phyloP scores from a whole-genome alignment of 2,329 filamentous ascomycete genomes.

The Berkeleyomyces basicola region DNA sequence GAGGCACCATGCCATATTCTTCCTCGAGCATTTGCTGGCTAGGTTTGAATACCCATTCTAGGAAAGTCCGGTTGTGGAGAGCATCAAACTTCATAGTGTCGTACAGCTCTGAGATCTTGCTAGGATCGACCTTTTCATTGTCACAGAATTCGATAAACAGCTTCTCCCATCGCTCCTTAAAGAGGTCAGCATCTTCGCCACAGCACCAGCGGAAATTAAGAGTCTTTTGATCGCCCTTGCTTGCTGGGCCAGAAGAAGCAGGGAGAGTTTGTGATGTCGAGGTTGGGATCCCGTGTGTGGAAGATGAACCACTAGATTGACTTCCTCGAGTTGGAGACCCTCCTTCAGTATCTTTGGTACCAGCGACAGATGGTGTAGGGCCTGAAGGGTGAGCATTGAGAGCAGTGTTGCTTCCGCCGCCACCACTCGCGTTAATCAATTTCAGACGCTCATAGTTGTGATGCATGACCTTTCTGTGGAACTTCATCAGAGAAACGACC shows the following conservation, averaged over 20 bases:
- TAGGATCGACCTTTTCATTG: conserved; percentile 92
- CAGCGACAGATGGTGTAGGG: background rate
- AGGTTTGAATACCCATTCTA: conserved; percentile 95
- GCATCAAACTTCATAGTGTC: conserved; percentile 99
- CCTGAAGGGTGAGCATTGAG: background rate
- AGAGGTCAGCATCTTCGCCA: conserved; percentile 84
- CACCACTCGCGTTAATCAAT: conserved; percentile 20
- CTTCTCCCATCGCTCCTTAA: conserved; percentile 96
- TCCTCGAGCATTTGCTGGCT: conserved; percentile 63
- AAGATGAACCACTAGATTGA: conserved; percentile 8
- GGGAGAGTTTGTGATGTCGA: conserved; percentile 1
- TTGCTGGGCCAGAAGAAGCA: background rate
- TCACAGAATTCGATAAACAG: conserved; percentile 93
- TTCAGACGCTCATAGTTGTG: conserved; percentile 77
- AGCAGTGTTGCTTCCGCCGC: background rate
- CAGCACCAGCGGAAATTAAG: conserved; percentile 61
- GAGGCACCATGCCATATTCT: conserved; percentile 31
- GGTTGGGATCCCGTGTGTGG: background rate
- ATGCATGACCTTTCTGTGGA: conserved; percentile 87
- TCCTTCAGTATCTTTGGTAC: conserved; percentile 3
- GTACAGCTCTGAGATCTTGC: conserved; percentile 95
- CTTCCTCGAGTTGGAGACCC: conserved; percentile 34
- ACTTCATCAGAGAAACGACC: conserved; percentile 94
- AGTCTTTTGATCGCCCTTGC: conserved; percentile 8
- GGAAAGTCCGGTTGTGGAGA: conserved; percentile 84